phyloP scores from a whole-genome alignment of 1,139 yeast species.

The Yamadazyma triangularis region DNA sequence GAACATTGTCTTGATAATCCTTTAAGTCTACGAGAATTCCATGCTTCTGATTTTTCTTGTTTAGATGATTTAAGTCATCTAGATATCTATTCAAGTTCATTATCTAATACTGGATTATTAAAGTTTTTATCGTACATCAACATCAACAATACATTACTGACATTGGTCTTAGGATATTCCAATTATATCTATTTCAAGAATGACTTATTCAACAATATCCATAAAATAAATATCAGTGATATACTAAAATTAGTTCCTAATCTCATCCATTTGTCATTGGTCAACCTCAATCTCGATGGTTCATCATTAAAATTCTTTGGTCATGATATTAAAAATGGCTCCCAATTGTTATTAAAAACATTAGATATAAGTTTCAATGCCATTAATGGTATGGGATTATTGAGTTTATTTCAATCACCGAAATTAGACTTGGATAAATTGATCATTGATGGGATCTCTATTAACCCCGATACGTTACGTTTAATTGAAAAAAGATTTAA shows the following conservation, averaged over 20 bases:
- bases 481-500: constrained; percentile 19
- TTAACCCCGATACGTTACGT: constrained; percentile 28
- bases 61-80: constrained; percentile 20
- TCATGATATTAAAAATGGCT: constrained; percentile 16
- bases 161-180: constrained; percentile 29
- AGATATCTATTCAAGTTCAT: constrained; percentile 31
- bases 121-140: constrained; percentile 18
- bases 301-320: constrained; percentile 28
- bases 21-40: constrained; percentile 24
- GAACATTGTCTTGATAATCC: constrained; percentile 16
- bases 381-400: constrained; percentile 38
- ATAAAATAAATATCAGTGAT: constrained; percentile 17
- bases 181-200: constrained; percentile 27
- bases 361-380: constrained; percentile 38
- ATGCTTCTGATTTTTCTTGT: constrained; percentile 20
- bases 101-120: constrained; percentile 28
- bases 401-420: constrained; percentile 24
- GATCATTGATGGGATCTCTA: constrained; percentile 32
- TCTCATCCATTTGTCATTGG: constrained; percentile 21
- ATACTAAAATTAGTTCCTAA: constrained; percentile 22
- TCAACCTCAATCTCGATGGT: constrained; percentile 37
- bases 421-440: constrained; percentile 18
- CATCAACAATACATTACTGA: constrained; percentile 13
- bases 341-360: constrained; percentile 10
- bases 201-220: constrained; percentile 14